Evolutionary conservation across 208 protist species (phyloP).

Genomic region (Plasmodiophora brassicae): DNA sequence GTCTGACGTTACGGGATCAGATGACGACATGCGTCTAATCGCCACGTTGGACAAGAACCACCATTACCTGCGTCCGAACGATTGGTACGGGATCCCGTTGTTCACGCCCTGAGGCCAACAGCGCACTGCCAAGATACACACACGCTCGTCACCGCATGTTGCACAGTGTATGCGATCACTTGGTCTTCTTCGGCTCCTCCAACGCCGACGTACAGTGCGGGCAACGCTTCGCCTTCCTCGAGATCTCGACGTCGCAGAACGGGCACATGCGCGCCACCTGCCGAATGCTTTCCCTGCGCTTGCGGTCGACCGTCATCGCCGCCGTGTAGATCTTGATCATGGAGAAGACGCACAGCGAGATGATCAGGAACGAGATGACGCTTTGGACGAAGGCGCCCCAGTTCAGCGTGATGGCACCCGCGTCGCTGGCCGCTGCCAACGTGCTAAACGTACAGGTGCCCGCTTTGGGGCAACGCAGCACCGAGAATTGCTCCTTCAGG

Average conservation of each 20-base stretch:
- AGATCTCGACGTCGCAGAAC: neutral
- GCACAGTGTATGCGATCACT: neutral
- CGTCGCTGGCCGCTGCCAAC: neutral
- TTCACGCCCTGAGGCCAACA: slow-evolving; percentile 23
- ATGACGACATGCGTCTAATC: neutral
- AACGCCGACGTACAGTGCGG: neutral
- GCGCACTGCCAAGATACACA: no score
- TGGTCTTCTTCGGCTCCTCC: neutral
- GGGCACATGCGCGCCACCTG: neutral
- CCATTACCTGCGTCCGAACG: slow-evolving; percentile 21
- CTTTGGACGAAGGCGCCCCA: slow-evolving; percentile 3
- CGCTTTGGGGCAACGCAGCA: neutral
- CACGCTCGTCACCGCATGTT: no score
- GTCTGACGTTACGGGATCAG: no score
- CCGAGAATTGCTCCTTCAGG: neutral
- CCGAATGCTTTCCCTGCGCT: neutral
- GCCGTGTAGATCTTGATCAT: slow-evolving; percentile 1
- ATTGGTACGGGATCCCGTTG: slow-evolving; percentile 5
- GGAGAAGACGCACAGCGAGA: neutral
- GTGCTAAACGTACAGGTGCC: neutral
- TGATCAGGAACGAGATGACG: slow-evolving; percentile 23
- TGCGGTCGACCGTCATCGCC: neutral
- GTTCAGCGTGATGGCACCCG: neutral
- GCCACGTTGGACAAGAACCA: neutral
- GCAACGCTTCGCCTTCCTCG: neutral